A percentile compares a stretch with the other conserved stretches of the same genome.
These are phyloP conservation scores for Boletus barrowsii DNA, from an alignment of 768 basidiomycete species.

Conservation along the genomic window DNA sequence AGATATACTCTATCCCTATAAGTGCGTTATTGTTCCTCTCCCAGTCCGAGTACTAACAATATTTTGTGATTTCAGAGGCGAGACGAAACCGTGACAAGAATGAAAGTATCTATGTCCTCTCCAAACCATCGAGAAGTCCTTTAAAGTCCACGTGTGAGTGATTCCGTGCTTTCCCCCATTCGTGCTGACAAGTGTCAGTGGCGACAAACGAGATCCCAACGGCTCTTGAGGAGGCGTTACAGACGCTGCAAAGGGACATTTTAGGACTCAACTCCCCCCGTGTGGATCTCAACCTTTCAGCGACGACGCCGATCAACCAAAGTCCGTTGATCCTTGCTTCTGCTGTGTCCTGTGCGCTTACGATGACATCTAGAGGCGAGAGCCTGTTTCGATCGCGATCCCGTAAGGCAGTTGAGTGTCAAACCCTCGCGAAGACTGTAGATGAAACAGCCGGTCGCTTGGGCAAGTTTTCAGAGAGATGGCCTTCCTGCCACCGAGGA, in stretches of 20 bases:
- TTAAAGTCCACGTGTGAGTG: slow-evolving; percentile 11
- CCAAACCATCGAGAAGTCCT: neutral
- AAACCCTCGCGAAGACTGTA: slow-evolving; percentile 24
- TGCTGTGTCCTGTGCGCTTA: neutral
- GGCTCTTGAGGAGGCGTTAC: slow-evolving; percentile 1
- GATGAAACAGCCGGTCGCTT: neutral
- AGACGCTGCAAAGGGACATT: neutral
- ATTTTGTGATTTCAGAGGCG: neutral
- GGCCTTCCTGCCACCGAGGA: neutral
- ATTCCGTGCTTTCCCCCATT: neutral
- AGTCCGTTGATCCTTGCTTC: slow-evolving; percentile 3
- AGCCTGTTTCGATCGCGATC: neutral
- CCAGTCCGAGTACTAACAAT: neutral
- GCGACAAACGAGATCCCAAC: neutral
- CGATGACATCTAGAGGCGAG: slow-evolving; percentile 1
- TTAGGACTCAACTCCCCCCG: too few relatives aligned
- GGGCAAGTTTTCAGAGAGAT: neutral
- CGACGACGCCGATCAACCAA: neutral
- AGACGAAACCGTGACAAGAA: neutral
- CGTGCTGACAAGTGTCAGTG: slow-evolving; percentile 2
- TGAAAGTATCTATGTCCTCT: neutral
- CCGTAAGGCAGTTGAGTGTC: neutral
- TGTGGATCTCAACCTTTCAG: neutral
- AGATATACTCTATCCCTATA: neutral
- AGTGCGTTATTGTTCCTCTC: neutral